A percentile compares a stretch with the other conserved stretches of the same genome.
Evolutionary conservation across 108 stramenopile genomes (phyloP).

Genomic region (Cyclostephanos tholiformis): DNA sequence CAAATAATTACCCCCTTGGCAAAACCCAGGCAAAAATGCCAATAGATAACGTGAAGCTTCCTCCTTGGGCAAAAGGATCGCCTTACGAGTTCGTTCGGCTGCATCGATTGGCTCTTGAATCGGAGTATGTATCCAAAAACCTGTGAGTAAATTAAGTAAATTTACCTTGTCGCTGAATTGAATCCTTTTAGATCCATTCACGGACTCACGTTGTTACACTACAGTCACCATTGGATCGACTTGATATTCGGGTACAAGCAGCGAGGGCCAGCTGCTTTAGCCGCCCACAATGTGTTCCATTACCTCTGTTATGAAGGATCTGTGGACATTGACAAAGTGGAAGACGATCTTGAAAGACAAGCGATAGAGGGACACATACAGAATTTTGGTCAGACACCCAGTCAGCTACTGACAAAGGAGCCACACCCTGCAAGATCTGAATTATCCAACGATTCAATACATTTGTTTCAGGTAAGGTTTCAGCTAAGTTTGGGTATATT

Average conservation of each 20-base stretch:
- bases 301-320: slow-evolving; percentile 97
- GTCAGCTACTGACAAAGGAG: slow-evolving; percentile 76
- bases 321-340: slow-evolving; percentile 93
- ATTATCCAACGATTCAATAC: slow-evolving; percentile 57
- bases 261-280: slow-evolving; percentile 79
- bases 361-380: slow-evolving; percentile 94
- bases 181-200: too few species aligned
- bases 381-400: slow-evolving; percentile 97
- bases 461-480: slow-evolving; percentile 59
- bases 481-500: slow-evolving; percentile 2
- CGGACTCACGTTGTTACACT: too few species aligned
- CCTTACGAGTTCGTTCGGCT: slow-evolving; percentile 92
- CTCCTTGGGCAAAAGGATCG: slow-evolving; percentile 95
- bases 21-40: slow-evolving; percentile 69
- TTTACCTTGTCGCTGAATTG: too few species aligned
- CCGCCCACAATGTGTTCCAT: slow-evolving; percentile 94
- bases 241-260: slow-evolving; percentile 97
- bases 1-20: slow-evolving; percentile 89
- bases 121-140: slow-evolving; percentile 88
- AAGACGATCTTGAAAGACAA: slow-evolving; percentile 77
- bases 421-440: slow-evolving; percentile 68
- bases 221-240: slow-evolving; percentile 91
- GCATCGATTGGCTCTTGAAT: slow-evolving; percentile 92
- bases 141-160: slow-evolving; percentile 28
- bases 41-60: slow-evolving; percentile 91